Conservation (phyloP, 1,284 basidiomycete species). For the Boletus hoseneyae region DNA sequence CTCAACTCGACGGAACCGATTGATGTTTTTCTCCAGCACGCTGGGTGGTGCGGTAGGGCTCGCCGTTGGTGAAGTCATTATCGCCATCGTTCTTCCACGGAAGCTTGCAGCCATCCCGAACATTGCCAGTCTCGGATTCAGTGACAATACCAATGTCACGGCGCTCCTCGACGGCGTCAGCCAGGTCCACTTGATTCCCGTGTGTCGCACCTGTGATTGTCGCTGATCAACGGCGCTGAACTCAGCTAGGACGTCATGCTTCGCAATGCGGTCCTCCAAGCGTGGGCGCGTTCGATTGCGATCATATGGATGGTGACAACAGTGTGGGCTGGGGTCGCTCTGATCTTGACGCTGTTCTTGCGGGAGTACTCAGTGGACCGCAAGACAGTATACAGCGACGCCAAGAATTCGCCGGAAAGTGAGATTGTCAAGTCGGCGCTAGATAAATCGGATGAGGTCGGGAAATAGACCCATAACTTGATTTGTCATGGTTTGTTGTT, state of each 20-base stretch:
- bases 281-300: slow-evolving; percentile 65
- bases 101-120: slow-evolving; percentile 50
- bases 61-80: slow-evolving; percentile 66
- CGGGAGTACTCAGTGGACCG: slow-evolving; percentile 58
- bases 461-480: too few species aligned
- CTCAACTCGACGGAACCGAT: too few species aligned
- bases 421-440: neutral
- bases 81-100: slow-evolving; percentile 55
- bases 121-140: slow-evolving; percentile 33
- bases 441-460: too few species aligned
- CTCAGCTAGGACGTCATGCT: slow-evolving; percentile 43
- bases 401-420: slow-evolving; percentile 10
- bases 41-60: slow-evolving; percentile 75
- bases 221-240: neutral
- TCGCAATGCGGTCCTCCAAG: slow-evolving; percentile 56
- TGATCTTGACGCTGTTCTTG: slow-evolving; percentile 57
- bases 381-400: slow-evolving; percentile 40
- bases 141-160: slow-evolving; percentile 49
- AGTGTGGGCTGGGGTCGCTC: slow-evolving; percentile 51
- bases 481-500: too few species aligned
- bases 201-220: slow-evolving; percentile 27
- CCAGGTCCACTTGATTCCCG: slow-evolving; percentile 51
- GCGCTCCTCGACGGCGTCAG: slow-evolving; percentile 54
- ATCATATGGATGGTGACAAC: slow-evolving; percentile 70
- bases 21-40: slow-evolving; percentile 38